These are phyloP conservation scores for Saccharomyces hybrid DNA, from an alignment of 1,139 yeast species.

Conservation along the genomic window DNA sequence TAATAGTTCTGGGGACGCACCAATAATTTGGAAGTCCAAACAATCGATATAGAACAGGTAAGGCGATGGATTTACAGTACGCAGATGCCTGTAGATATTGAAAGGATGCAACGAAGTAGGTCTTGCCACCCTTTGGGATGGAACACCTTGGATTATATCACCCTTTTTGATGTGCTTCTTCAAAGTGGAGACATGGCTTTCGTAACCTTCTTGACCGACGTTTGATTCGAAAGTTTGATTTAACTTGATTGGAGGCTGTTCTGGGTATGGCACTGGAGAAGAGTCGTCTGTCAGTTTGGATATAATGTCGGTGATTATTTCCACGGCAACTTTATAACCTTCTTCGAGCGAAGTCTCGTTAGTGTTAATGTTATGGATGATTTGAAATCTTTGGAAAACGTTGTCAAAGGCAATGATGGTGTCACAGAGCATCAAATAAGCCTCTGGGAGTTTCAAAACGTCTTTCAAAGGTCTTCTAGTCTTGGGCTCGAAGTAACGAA, in stretches of 20 bases:
- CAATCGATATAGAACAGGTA: constrained; percentile 90
- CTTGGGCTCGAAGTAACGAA: constrained; percentile 90
- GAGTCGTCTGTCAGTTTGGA: constrained; percentile 35
- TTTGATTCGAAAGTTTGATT: constrained; percentile 71
- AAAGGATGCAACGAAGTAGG: constrained; percentile 94
- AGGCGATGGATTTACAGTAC: constrained; percentile 96
- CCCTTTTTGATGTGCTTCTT: constrained; percentile 82
- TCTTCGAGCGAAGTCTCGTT: constrained; percentile 39
- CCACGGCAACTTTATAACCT: constrained; percentile 50
- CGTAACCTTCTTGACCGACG: constrained; percentile 91
- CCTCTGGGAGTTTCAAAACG: constrained; percentile 78
- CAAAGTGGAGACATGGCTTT: constrained; percentile 63
- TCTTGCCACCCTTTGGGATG: constrained; percentile 92
- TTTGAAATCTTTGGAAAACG: constrained; percentile 86
- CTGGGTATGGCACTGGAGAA: constrained; percentile 43
- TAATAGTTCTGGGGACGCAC: constrained; percentile 92
- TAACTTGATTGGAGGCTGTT: constrained; percentile 61
- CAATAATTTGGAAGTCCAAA: constrained; percentile 86
- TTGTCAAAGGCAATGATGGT: constrained; percentile 87
- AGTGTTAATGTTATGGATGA: constrained; percentile 62
- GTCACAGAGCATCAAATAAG: constrained; percentile 86
- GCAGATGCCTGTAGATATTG: constrained; percentile 86
- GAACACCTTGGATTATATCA: constrained; percentile 95
- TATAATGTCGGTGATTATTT: constrained; percentile 53
- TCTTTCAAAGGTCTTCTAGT: constrained; percentile 70